A percentile compares a stretch with the other conserved stretches of the same genome.
Evolutionary conservation across 176 grass and related monocot species (phyloP).

Genomic region (Avena atlantica): DNA sequence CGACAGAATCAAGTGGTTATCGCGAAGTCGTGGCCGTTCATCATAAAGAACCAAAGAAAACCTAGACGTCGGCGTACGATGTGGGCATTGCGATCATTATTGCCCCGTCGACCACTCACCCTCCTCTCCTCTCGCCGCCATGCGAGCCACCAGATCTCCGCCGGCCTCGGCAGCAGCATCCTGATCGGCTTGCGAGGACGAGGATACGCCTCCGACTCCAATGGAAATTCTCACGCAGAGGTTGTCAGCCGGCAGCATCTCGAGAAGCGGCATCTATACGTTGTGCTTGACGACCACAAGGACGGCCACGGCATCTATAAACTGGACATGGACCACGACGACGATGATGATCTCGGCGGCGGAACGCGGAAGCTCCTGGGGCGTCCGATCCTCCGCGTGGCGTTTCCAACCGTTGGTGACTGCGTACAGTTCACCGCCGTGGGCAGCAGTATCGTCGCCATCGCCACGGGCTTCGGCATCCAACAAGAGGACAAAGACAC

Average conservation of each 20-base stretch:
- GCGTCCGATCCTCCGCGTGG: not conserved
- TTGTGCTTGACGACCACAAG: not conserved
- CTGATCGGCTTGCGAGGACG: not conserved
- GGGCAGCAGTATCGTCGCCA: not conserved
- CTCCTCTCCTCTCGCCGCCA: not conserved
- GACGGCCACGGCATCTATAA: slow-evolving; percentile 5
- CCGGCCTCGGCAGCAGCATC: not conserved
- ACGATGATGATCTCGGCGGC: not conserved
- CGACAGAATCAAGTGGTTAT: no score
- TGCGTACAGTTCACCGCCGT: not conserved
- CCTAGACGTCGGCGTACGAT: not conserved
- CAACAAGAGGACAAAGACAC: not conserved
- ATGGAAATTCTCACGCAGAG: not conserved
- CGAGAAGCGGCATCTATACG: not conserved
- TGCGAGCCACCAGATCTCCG: not conserved
- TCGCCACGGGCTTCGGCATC: not conserved
- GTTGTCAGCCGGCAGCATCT: not conserved
- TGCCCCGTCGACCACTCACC: not conserved
- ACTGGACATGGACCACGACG: not conserved
- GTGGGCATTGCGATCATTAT: not conserved
- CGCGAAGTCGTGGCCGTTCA: no score
- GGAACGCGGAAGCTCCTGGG: not conserved
- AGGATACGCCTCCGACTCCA: not conserved
- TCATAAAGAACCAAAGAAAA: not conserved
- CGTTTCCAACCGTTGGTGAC: not conserved